phyloP scores from a whole-genome alignment of 2,329 filamentous ascomycete species.

The Dactylellina sp. region DNA sequence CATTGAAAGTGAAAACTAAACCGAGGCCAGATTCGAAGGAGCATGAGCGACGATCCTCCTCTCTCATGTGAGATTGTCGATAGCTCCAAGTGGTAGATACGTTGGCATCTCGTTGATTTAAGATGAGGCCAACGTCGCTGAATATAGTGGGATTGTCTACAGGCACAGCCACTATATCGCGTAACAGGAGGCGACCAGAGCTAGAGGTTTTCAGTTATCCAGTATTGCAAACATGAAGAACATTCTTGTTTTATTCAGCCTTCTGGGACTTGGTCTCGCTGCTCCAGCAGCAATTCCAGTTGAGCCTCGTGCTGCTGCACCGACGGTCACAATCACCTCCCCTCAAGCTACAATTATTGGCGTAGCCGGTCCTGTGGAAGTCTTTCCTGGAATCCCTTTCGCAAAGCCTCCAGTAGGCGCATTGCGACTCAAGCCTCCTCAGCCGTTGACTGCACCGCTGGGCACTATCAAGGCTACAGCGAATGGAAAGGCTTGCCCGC shows the following conservation, averaged over 20 bases:
- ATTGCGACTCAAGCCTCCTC: slow-evolving; percentile 66
- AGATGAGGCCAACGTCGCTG: slow-evolving; percentile 30
- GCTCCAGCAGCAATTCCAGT: slow-evolving; percentile 62
- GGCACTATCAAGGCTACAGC: slow-evolving; percentile 74
- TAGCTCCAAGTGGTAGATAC: slow-evolving; percentile 7
- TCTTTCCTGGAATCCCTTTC: slow-evolving; percentile 71
- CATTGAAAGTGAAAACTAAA: slow-evolving; percentile 23
- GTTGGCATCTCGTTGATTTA: slow-evolving; percentile 29
- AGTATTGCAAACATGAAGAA: slow-evolving; percentile 48
- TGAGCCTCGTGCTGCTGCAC: slow-evolving; percentile 66
- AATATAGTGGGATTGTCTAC: slow-evolving; percentile 9
- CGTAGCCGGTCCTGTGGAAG: slow-evolving; percentile 69
- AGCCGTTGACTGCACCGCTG: slow-evolving; percentile 60
- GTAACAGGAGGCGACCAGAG: slow-evolving; percentile 5
- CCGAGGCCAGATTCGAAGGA: slow-evolving; percentile 42
- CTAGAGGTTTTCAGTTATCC: slow-evolving; percentile 5
- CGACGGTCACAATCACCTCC: slow-evolving; percentile 70
- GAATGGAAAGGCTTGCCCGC: slow-evolving; percentile 74
- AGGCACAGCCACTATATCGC: not conserved
- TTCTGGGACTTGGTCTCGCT: slow-evolving; percentile 41
- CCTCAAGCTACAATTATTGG: slow-evolving; percentile 70
- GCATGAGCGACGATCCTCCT: not conserved
- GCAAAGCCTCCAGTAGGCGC: slow-evolving; percentile 69
- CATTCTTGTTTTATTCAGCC: slow-evolving; percentile 26
- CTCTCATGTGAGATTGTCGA: slow-evolving; percentile 38